A percentile compares a stretch with the other conserved stretches of the same genome.
phyloP scores from a whole-genome alignment of 352 stramenopile species.

The Phytophthora meadii region DNA sequence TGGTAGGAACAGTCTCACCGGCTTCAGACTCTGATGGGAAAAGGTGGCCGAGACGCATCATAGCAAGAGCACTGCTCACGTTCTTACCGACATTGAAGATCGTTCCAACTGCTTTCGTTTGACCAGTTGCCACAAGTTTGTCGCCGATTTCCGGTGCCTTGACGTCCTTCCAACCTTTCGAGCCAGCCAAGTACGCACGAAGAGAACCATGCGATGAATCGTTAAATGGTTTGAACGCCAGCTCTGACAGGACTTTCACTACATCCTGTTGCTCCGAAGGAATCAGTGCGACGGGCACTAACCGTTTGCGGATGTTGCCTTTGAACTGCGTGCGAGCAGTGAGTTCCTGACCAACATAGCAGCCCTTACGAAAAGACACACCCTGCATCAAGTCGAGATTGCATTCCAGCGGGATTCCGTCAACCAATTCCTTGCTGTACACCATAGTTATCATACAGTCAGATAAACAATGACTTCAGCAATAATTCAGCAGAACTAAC shows the following conservation, averaged over 20 bases:
- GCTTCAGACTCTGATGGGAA: slow-evolving; percentile 49
- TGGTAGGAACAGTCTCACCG: slow-evolving; percentile 39
- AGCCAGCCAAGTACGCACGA: slow-evolving; percentile 53
- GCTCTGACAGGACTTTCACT: slow-evolving; percentile 52
- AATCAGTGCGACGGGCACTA: slow-evolving; percentile 77
- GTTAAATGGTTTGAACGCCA: slow-evolving; percentile 71
- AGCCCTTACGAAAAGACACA: slow-evolving; percentile 95
- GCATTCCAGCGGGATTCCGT: slow-evolving; percentile 91
- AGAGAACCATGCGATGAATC: slow-evolving; percentile 41
- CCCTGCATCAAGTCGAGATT: slow-evolving; percentile 93
- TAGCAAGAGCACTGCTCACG: slow-evolving; percentile 64
- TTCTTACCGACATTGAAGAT: slow-evolving; percentile 56
- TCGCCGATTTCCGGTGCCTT: slow-evolving; percentile 41
- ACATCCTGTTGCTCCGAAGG: slow-evolving; percentile 57
- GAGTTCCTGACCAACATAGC: slow-evolving; percentile 96
- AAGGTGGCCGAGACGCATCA: slow-evolving; percentile 83
- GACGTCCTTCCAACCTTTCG: slow-evolving; percentile 33
- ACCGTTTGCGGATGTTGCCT: slow-evolving; percentile 85
- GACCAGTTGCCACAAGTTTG: slow-evolving; percentile 62
- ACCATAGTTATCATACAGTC: slow-evolving; percentile 4
- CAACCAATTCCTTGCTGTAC: slow-evolving; percentile 73
- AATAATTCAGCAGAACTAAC: slow-evolving; percentile 37
- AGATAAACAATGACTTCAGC: slow-evolving; percentile 5
- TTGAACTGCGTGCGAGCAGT: slow-evolving; percentile 95
- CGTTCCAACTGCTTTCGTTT: slow-evolving; percentile 68